These are phyloP conservation scores for Fulvia fulva DNA, from an alignment of 2,329 filamentous ascomycete species.

Conservation along the genomic window DNA sequence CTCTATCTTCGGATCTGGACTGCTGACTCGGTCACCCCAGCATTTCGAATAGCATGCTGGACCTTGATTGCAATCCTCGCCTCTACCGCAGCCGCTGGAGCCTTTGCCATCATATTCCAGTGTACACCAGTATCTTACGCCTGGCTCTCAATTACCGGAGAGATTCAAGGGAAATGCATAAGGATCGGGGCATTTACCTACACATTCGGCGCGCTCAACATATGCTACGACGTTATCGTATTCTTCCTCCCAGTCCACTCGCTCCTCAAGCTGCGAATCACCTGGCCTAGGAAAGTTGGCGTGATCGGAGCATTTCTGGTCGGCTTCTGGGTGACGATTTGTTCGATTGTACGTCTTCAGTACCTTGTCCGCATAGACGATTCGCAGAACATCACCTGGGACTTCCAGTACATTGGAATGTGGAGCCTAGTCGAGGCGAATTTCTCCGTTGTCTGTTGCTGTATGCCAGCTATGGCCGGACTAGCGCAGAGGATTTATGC, in stretches of 20 bases:
- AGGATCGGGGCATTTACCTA: conserved; percentile 3
- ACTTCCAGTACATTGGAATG: conserved; percentile 9
- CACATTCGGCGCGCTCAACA: conserved; percentile 7
- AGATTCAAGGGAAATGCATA: not conserved
- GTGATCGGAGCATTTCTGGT: conserved; percentile 6
- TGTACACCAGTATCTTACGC: conserved; percentile 6
- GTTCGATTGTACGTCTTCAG: conserved; percentile 8
- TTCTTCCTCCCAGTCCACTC: conserved; percentile 10
- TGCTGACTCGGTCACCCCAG: not conserved
- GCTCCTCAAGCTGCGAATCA: conserved; percentile 5
- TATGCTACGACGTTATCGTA: conserved; percentile 4
- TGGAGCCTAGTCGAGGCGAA: conserved; percentile 6
- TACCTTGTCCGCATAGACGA: conserved; percentile 9
- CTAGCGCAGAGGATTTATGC: conserved; percentile 3
- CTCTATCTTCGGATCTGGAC: conserved; percentile 15
- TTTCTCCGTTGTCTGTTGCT: not conserved
- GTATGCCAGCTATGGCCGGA: not conserved
- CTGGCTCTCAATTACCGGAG: conserved; percentile 1
- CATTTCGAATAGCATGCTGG: conserved; percentile 8
- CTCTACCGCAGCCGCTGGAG: conserved; percentile 1
- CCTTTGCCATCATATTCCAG: conserved; percentile 11
- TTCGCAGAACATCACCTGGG: conserved; percentile 4
- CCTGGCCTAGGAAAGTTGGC: conserved; percentile 8
- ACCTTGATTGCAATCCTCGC: conserved; percentile 1
- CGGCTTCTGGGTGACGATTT: conserved; percentile 9